Evolutionary conservation across 2,329 filamentous ascomycete genomes (phyloP).

Genomic region (Penicillium freii): DNA sequence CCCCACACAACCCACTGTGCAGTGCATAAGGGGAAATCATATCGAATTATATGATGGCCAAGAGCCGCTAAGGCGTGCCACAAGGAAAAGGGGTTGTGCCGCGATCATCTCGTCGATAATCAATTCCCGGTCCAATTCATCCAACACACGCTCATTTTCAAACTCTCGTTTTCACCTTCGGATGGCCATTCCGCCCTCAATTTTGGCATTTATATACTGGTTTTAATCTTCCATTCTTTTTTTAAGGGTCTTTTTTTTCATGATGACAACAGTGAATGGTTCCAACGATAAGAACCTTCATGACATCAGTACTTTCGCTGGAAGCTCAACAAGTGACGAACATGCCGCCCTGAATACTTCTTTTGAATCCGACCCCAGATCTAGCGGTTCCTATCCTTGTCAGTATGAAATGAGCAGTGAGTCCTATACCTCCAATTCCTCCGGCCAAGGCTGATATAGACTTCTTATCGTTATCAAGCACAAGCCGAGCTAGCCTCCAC

Average conservation of each 20-base stretch:
- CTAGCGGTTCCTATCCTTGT: slow-evolving; percentile 1
- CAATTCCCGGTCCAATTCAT: slow-evolving; percentile 2
- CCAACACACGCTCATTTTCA: slow-evolving; percentile 5
- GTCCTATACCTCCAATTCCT: background rate
- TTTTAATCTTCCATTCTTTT: background rate
- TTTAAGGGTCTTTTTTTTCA: background rate
- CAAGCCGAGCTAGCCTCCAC: slow-evolving; percentile 1
- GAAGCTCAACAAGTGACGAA: slow-evolving; percentile 1
- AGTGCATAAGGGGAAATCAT: background rate
- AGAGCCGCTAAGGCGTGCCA: background rate
- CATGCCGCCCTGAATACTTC: background rate
- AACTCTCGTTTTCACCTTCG: background rate
- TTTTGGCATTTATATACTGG: background rate
- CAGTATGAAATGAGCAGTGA: background rate
- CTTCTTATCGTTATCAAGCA: background rate
- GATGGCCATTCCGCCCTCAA: background rate
- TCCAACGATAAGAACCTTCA: slow-evolving; percentile 2
- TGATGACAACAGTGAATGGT: slow-evolving; percentile 7
- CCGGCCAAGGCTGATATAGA: background rate
- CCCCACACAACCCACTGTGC: background rate
- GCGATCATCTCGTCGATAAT: slow-evolving; percentile 1
- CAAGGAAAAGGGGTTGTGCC: slow-evolving; percentile 4
- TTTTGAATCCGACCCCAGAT: background rate
- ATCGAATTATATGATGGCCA: slow-evolving; percentile 3
- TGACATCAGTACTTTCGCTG: slow-evolving; percentile 2